Evolutionary conservation across 2,329 filamentous ascomycete genomes (phyloP), one percentile per base, ranked within the genome.

Genomic region (Penicillium sp.): DNA sequence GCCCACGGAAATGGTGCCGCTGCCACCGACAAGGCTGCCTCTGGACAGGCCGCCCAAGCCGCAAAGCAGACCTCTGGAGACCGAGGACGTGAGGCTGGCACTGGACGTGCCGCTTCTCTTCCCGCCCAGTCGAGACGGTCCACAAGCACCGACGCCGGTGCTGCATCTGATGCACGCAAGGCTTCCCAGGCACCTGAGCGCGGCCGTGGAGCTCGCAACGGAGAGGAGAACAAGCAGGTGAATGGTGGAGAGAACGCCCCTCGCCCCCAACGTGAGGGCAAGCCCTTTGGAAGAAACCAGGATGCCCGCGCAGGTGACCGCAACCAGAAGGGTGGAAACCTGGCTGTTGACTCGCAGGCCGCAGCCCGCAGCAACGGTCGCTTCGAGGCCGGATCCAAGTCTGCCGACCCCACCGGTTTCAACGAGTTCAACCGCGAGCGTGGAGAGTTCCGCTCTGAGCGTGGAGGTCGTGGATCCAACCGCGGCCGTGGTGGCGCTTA

Each of bases 401-500:
- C 74, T 23, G 72, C 72, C 10, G 75, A 77, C 27, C 60, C 70
- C 11, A 50, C 60, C 50, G 66, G 70, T 13, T 71, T 73, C 53
- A 71, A 70, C 25, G 75, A 75, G 10, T 70, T 72, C 57, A 60
- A 64, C 59, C 72, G 72, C 23, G 75, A 75, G 45, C 69, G 71
- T 48, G 64, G 64, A 31, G 68, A 76, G 40, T 63, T 68, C 36
- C 74, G 76, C 50, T 61, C 70, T 25, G 76, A 78, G 33, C 67
- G 75, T 55, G 72, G 75, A 53, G 71, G 75, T 50, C 72, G 75
- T 41, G 68, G 72, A 48, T 73, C 62, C 21, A 68, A 76, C 62
- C 75, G 77, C 46, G 76, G 76, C 54, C 68, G 77, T 53, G 76
- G 77, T 34, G 72, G 70, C 38, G 71, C 54, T 25, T 67, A 76